phyloP scores from a whole-genome alignment of 768 basidiomycete species.

The Pisolithus orientalis region DNA sequence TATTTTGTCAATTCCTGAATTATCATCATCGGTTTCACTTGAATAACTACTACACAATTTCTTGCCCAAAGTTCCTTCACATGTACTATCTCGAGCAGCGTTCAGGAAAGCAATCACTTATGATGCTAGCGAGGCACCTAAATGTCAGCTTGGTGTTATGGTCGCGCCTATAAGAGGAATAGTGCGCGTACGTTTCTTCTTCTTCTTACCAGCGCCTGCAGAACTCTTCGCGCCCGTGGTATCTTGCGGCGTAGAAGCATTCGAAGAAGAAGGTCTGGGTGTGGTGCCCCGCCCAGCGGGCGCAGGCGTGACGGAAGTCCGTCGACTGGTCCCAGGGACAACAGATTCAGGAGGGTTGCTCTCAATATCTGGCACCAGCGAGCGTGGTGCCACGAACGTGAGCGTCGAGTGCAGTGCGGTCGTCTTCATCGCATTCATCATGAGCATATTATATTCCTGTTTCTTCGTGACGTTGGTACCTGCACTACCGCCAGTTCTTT shows the following conservation, averaged over 20 bases:
- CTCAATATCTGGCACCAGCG: conserved; percentile 26
- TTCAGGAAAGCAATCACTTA: conserved; percentile 6
- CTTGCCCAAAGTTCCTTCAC: no score
- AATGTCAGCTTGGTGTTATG: background rate
- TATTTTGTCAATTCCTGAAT: background rate
- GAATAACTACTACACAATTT: background rate
- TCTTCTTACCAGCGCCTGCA: conserved; percentile 58
- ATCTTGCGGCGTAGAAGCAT: conserved; percentile 41
- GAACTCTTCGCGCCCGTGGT: conserved; percentile 36
- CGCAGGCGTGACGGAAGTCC: conserved; percentile 32
- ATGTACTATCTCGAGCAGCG: no score
- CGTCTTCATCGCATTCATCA: conserved; percentile 74
- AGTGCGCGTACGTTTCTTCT: conserved; percentile 61
- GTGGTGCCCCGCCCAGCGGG: conserved; percentile 18
- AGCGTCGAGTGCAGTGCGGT: conserved; percentile 66
- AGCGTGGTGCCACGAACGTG: conserved; percentile 36
- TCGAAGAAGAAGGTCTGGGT: conserved; percentile 26
- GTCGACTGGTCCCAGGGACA: conserved; percentile 17
- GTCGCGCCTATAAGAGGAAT: background rate
- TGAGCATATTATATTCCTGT: conserved; percentile 61
- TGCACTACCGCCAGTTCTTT: conserved; percentile 9
- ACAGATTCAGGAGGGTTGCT: conserved; percentile 20
- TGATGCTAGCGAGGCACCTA: conserved; percentile 21
- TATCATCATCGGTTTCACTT: background rate
- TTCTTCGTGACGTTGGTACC: conserved; percentile 37